Evolutionary conservation across 164 flowering plant genomes (phyloP).

Genomic region (Vitis rupestris): DNA sequence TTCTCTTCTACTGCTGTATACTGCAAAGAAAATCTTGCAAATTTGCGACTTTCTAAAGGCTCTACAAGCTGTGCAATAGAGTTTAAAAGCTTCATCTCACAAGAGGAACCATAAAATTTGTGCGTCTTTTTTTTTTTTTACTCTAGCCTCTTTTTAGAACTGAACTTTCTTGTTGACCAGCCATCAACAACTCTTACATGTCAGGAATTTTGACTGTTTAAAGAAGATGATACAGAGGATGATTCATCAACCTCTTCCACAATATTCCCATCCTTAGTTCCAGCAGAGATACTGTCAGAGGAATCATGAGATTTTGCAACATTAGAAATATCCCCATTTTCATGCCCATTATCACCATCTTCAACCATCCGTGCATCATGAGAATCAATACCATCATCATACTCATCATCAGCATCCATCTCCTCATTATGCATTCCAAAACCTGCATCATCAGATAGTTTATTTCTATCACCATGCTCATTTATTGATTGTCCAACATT

Average conservation of each 20-base stretch:
- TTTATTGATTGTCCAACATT: slow-evolving; percentile 28
- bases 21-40: slow-evolving; percentile 49
- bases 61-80: slow-evolving; percentile 75
- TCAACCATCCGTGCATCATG: slow-evolving; percentile 43
- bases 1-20: too few species aligned
- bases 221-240: slow-evolving; percentile 16
- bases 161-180: slow-evolving; percentile 32
- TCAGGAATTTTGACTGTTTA: slow-evolving; percentile 25
- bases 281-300: slow-evolving; percentile 19
- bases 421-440: slow-evolving; percentile 28
- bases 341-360: slow-evolving; percentile 8
- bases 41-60: slow-evolving; percentile 76
- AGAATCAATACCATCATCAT: slow-evolving; percentile 77
- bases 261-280: slow-evolving; percentile 16
- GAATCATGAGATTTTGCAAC: slow-evolving; percentile 20
- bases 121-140: slow-evolving; percentile 47
- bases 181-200: slow-evolving; percentile 21
- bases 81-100: slow-evolving; percentile 85
- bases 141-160: slow-evolving; percentile 32
- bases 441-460: slow-evolving; percentile 23
- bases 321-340: slow-evolving; percentile 23
- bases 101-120: slow-evolving; percentile 54
- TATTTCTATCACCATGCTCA: slow-evolving; percentile 19
- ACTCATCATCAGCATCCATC: slow-evolving; percentile 63
- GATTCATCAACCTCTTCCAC: slow-evolving; percentile 25